These are phyloP conservation scores for Camellia granthamiana DNA, from an alignment of 148 eudicot species.

Conservation along the genomic window DNA sequence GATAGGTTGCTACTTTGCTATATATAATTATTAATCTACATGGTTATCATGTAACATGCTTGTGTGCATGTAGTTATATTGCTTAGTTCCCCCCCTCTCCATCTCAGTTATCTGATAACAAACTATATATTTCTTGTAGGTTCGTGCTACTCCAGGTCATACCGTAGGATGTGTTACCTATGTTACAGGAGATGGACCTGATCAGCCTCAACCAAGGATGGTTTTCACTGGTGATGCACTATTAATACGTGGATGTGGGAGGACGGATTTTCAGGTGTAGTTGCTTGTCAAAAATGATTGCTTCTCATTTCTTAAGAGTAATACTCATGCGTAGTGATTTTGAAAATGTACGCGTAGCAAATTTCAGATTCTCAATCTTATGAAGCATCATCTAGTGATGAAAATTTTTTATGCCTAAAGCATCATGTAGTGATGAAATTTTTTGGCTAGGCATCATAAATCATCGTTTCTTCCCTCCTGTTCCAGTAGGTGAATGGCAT, in stretches of 20 bases:
- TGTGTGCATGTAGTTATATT: background rate
- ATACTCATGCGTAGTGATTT: background rate
- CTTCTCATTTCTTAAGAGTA: background rate
- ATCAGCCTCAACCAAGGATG: constrained; percentile 88
- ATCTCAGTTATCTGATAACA: background rate
- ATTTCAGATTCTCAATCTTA: background rate
- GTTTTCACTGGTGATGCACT: constrained; percentile 96
- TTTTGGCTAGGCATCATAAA: background rate
- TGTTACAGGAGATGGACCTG: constrained; percentile 86
- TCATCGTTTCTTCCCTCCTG: background rate
- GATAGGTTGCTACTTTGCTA: background rate
- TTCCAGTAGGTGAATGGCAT: background rate
- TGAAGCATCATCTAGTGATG: background rate
- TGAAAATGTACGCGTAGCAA: background rate
- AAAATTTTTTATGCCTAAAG: background rate
- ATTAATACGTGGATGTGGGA: constrained; percentile 92
- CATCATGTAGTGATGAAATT: background rate
- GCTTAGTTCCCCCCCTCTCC: background rate
- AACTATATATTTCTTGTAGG: constrained; percentile 40
- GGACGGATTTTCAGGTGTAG: constrained; percentile 94
- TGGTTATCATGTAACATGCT: background rate
- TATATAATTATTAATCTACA: background rate
- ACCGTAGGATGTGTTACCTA: constrained; percentile 91
- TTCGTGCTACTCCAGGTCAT: constrained; percentile 95
- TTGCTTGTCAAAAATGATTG: constrained; percentile 5